Evolutionary conservation across 1,284 basidiomycete species (phyloP), one percentile per base, ranked within the genome.

Genomic region (Ustilago bromivora): DNA sequence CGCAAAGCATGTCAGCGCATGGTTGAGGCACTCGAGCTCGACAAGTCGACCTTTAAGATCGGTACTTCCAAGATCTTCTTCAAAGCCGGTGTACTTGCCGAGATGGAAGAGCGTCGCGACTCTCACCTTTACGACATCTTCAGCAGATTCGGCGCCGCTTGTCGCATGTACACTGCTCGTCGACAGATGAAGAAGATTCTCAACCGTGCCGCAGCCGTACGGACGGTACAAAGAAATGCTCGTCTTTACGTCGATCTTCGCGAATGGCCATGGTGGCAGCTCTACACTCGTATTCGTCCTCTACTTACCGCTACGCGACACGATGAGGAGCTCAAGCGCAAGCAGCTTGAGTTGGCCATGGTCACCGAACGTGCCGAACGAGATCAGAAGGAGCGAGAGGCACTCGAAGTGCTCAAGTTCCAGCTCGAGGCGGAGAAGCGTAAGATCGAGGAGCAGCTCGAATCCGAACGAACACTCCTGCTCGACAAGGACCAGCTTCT

Each of bases 191-290:
- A 93, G 89, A 99, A 98, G 89, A 91, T 97, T 56, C 89, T 99
- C 69, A 96, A 98, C 83, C 92, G 96, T 41, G 94, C 95, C 2
- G 90, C 93, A 38, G 96, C 97, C 2, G 92, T 96, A 46, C 90
- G 93, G 54, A 96, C 93, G 0, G 96, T 99, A 70, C 96, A 98
- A 86, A 90, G 92, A 40, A 99, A 99, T 85, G 96, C 96, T 2
- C 89, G 94, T 12, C 90, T 98, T 13, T 99, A 99, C 83, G 78
- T 78, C 35, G 70, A 82, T 92, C 92, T 31, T 91, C 94, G 92
- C 57, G 94, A 96, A 67, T 99, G 96, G 97, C 95, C 97, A 1
- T 99, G 97, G 97, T 99, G 97, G 97, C 93, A 95, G 78, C 89
- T 99, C 17, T 99, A 97, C 86, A 95, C 94, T 17, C 97, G 90